Conservation (phyloP, 2,329 filamentous ascomycete genomes). For the Trichoderma sp. region DNA sequence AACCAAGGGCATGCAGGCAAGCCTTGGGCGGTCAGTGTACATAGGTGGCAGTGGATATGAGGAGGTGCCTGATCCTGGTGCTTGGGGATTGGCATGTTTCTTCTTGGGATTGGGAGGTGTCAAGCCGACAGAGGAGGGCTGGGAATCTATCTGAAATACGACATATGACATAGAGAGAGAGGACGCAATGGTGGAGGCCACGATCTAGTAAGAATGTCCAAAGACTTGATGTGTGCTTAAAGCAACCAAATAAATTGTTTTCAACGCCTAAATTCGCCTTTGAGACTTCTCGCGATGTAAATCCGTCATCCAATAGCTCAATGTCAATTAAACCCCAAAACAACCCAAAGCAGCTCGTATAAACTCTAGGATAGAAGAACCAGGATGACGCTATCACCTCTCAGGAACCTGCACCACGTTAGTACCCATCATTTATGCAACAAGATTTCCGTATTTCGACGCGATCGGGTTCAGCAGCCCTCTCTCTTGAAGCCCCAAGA, state of each 20-base stretch:
- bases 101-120: conserved; percentile 69
- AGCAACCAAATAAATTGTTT: conserved; percentile 28
- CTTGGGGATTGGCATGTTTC: conserved; percentile 72
- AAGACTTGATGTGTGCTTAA: background rate
- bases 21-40: conserved; percentile 60
- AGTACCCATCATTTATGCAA: conserved; percentile 11
- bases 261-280: conserved; percentile 40
- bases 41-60: conserved; percentile 45
- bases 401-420: conserved; percentile 64
- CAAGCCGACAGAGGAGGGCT: conserved; percentile 40
- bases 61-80: conserved; percentile 62
- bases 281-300: conserved; percentile 32
- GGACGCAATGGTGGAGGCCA: conserved; percentile 19
- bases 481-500: background rate
- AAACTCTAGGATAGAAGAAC: conserved; percentile 68
- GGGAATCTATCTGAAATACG: conserved; percentile 33
- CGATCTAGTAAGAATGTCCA: background rate
- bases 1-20: conserved; percentile 91
- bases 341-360: background rate
- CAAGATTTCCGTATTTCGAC: background rate
- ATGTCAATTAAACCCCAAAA: conserved; percentile 23
- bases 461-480: background rate
- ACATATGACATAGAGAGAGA: conserved; percentile 15
- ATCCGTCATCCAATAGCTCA: conserved; percentile 27
- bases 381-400: conserved; percentile 84